Evolutionary conservation across 768 basidiomycete genomes (phyloP).

Genomic region (Gymnopilus dilepis): DNA sequence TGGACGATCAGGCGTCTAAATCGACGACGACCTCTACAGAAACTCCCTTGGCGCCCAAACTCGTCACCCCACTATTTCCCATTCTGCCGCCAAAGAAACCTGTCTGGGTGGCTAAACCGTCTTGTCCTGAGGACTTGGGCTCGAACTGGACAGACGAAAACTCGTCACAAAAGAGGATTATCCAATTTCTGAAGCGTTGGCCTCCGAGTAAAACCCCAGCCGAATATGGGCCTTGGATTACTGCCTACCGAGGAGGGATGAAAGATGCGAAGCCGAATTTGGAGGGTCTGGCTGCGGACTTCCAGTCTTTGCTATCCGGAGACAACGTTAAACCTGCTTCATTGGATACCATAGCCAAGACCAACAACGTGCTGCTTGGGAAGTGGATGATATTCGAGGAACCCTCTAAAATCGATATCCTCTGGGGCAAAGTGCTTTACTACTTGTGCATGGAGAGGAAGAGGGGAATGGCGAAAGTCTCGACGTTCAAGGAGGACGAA

Average conservation of each 20-base stretch:
- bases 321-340: constrained; percentile 33
- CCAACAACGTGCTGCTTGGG: constrained; percentile 36
- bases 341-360: constrained; percentile 40
- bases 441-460: constrained; percentile 32
- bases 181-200: constrained; percentile 40
- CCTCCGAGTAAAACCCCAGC: constrained; percentile 42
- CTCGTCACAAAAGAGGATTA: constrained; percentile 28
- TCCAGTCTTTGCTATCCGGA: constrained; percentile 27
- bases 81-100: constrained; percentile 9
- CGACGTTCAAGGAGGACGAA: constrained; percentile 37
- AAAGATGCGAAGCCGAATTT: constrained; percentile 15
- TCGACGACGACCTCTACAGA: not conserved
- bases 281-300: constrained; percentile 22
- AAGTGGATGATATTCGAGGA: constrained; percentile 47
- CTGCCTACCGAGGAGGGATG: constrained; percentile 32
- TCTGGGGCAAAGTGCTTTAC: constrained; percentile 41
- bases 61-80: not conserved
- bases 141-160: constrained; percentile 31
- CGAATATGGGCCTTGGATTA: constrained; percentile 41
- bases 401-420: constrained; percentile 34
- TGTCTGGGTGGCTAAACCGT: constrained; percentile 25
- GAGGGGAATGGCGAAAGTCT: constrained; percentile 41
- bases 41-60: not conserved
- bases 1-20: constrained; percentile 13
- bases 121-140: constrained; percentile 19